Percentiles rank a stretch among this genome's conserved stretches.
These are phyloP conservation scores for Acanthamoeba royreba DNA, from an alignment of 208 protist genomes.

Conservation along the genomic window DNA sequence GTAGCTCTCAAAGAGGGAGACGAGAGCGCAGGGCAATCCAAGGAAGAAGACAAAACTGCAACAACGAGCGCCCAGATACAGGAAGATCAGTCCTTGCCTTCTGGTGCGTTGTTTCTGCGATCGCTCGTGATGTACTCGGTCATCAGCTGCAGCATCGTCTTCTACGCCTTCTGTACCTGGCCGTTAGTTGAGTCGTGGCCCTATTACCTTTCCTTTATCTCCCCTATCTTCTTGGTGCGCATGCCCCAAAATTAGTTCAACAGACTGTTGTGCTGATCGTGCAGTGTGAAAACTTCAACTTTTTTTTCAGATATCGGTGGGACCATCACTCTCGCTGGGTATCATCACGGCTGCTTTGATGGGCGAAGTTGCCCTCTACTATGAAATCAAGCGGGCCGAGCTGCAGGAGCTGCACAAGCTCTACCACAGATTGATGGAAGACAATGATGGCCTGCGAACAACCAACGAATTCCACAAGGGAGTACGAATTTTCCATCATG, in stretches of 20 bases:
- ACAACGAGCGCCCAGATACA: not conserved
- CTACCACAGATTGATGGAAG: not conserved
- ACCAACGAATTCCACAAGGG: not conserved
- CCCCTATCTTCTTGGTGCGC: not conserved
- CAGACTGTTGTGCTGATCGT: not conserved
- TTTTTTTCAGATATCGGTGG: not conserved
- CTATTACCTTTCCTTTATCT: not conserved
- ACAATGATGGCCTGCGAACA: not conserved
- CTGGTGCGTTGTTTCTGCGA: not conserved
- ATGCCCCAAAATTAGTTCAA: no score
- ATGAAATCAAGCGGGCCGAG: not conserved
- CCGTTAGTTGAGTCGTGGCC: not conserved
- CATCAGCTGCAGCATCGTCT: not conserved
- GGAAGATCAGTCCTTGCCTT: not conserved
- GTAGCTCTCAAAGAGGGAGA: not conserved
- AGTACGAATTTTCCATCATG: not conserved
- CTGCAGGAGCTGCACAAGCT: not conserved
- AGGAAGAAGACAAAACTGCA: not conserved
- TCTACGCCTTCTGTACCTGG: not conserved
- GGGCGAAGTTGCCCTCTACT: not conserved
- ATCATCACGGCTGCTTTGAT: not conserved
- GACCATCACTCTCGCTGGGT: not conserved
- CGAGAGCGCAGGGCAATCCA: not conserved
- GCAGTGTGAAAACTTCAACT: no score
- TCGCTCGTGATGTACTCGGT: not conserved